A percentile compares a stretch with the other conserved stretches of the same genome.
These are phyloP conservation scores for Fraxinus cuspidata DNA, from an alignment of 257 asterid species.

Conservation along the genomic window DNA sequence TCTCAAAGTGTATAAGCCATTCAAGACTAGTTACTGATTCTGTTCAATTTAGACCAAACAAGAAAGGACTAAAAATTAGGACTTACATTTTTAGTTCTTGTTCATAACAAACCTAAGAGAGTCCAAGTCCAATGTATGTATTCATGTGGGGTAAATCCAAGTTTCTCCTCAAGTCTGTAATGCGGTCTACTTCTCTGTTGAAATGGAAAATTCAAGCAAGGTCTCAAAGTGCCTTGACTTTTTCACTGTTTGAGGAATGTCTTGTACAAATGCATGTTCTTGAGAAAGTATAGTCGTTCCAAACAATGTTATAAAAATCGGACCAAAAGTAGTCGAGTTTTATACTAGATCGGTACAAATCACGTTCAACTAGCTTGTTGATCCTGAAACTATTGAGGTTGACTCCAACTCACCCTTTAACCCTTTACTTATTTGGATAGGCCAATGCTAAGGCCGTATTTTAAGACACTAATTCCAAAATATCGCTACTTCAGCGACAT, in stretches of 20 bases:
- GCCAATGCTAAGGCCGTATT: too few species aligned
- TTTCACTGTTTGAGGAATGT: not conserved
- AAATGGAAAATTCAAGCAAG: constrained; percentile 8
- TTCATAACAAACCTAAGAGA: constrained; percentile 21
- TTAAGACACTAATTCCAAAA: too few species aligned
- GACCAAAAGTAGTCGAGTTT: not conserved
- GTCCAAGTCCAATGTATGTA: constrained; percentile 21
- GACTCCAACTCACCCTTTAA: too few species aligned
- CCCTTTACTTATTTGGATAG: constrained; percentile 1
- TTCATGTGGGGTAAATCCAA: constrained; percentile 11
- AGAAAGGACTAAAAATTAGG: constrained; percentile 2
- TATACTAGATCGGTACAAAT: too few species aligned
- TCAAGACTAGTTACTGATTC: constrained; percentile 18
- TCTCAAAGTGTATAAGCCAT: constrained; percentile 27
- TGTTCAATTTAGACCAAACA: not conserved
- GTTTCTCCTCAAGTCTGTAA: not conserved
- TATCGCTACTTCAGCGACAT: too few species aligned
- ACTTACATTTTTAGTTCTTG: constrained; percentile 30
- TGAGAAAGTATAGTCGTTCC: not conserved
- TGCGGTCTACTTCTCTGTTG: not conserved
- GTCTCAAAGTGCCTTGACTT: not conserved
- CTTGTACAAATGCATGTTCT: not conserved
- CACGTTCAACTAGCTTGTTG: not conserved
- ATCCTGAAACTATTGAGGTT: too few species aligned
- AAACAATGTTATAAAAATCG: not conserved